These are phyloP conservation scores for Hypomyces perniciosus DNA, from an alignment of 2,329 filamentous ascomycete species.

Conservation along the genomic window DNA sequence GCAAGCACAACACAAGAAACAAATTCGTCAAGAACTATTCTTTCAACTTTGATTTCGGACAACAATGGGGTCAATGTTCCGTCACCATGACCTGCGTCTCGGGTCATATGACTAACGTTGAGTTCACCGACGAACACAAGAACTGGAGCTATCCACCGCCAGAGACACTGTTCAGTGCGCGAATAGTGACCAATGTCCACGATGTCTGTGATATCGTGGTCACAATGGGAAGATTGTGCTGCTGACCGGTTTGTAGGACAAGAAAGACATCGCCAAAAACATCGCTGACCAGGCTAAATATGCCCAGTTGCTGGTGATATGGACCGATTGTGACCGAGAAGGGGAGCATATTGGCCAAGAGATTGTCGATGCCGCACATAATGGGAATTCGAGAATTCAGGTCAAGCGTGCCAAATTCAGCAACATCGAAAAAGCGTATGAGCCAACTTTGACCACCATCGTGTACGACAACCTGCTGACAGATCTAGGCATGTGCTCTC, in stretches of 20 bases:
- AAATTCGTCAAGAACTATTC: constrained; percentile 90
- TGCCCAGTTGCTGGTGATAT: constrained; percentile 78
- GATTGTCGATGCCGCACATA: constrained; percentile 73
- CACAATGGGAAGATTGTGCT: not conserved
- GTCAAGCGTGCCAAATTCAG: constrained; percentile 87
- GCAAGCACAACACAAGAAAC: constrained; percentile 61
- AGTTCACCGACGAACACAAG: constrained; percentile 69
- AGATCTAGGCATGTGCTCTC: constrained; percentile 69
- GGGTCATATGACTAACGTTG: constrained; percentile 76
- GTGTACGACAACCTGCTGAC: not conserved
- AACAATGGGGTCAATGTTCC: constrained; percentile 69
- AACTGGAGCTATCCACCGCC: constrained; percentile 80
- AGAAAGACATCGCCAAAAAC: constrained; percentile 75
- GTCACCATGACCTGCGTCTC: constrained; percentile 93
- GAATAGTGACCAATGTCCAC: constrained; percentile 61
- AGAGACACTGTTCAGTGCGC: constrained; percentile 72
- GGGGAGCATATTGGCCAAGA: constrained; percentile 94
- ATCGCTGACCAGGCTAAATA: constrained; percentile 71
- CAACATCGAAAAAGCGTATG: constrained; percentile 86
- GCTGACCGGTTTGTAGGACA: constrained; percentile 50
- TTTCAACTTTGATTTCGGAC: constrained; percentile 83
- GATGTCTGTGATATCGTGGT: constrained; percentile 40
- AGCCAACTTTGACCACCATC: not conserved
- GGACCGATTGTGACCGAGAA: constrained; percentile 98
- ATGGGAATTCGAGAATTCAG: constrained; percentile 66